phyloP scores from a whole-genome alignment of 2,329 filamentous ascomycete species.

The Epichloe elymi region DNA sequence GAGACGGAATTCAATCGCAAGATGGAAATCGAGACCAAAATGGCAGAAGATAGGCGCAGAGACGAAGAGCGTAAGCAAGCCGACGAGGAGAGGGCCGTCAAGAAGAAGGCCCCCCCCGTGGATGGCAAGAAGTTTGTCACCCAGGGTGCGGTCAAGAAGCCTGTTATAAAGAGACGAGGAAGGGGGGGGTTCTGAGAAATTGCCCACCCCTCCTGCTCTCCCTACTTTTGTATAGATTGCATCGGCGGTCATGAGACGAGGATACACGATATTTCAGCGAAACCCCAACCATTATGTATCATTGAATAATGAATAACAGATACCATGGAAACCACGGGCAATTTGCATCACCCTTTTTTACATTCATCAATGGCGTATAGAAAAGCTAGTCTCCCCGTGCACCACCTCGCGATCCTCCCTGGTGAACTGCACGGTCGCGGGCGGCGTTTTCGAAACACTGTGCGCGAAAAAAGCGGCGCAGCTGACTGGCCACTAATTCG shows the following conservation, averaged over 20 bases:
- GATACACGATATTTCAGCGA: too few species aligned
- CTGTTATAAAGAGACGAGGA: constrained; percentile 41
- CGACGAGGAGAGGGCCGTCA: constrained; percentile 31
- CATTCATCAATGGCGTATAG: constrained; percentile 29
- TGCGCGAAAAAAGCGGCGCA: too few species aligned
- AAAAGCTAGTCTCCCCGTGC: constrained; percentile 56
- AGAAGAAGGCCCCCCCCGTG: constrained; percentile 21
- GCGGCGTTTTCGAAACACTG: too few species aligned
- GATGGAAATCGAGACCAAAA: constrained; percentile 86
- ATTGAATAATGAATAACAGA: too few species aligned
- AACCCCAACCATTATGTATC: too few species aligned
- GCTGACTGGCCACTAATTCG: too few species aligned
- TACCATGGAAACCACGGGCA: too few species aligned
- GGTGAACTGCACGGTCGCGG: constrained; percentile 61
- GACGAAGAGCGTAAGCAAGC: constrained; percentile 44
- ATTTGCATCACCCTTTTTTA: too few species aligned
- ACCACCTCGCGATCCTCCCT: constrained; percentile 51
- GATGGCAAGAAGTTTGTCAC: constrained; percentile 44
- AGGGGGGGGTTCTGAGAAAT: constrained; percentile 31
- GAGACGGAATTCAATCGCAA: constrained; percentile 86
- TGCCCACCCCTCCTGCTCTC: too few species aligned
- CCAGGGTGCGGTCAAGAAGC: constrained; percentile 50
- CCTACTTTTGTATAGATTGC: too few species aligned
- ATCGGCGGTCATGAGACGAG: too few species aligned
- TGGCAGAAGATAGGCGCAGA: constrained; percentile 69